phyloP scores from a whole-genome alignment of 176 grass and related monocot genomes.

The Thalia dealbata region DNA sequence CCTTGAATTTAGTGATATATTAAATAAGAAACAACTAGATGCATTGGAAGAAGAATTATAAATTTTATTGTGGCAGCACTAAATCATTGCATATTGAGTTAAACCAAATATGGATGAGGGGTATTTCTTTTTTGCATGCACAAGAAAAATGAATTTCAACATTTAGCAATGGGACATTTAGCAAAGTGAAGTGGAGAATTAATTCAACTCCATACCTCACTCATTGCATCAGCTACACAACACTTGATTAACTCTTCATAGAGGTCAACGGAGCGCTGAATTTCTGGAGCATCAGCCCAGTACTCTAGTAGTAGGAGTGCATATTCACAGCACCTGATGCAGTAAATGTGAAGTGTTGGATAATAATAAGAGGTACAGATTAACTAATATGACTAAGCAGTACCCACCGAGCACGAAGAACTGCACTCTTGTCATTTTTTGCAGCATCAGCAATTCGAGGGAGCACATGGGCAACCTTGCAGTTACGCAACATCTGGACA shows the following conservation, averaged over 20 bases:
- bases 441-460: slow-evolving; percentile 65
- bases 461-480: slow-evolving; percentile 83
- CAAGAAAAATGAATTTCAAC: background rate
- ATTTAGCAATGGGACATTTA: background rate
- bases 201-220: slow-evolving; percentile 46
- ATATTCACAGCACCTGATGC: slow-evolving; percentile 83
- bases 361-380: background rate
- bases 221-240: slow-evolving; percentile 95
- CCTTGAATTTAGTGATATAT: background rate
- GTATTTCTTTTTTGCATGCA: no score
- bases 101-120: no score
- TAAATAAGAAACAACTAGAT: no score
- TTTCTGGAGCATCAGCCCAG: slow-evolving; percentile 96
- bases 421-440: slow-evolving; percentile 73
- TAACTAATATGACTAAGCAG: background rate
- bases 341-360: slow-evolving; percentile 11
- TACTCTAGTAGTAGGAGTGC: slow-evolving; percentile 81
- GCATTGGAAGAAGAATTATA: no score
- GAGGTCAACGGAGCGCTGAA: slow-evolving; percentile 79
- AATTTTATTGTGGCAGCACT: no score
- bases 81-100: no score
- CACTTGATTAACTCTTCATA: slow-evolving; percentile 95
- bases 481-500: slow-evolving; percentile 68
- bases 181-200: background rate
- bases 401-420: slow-evolving; percentile 77